Base-by-base conservation (phyloP, 208 protist genomes). In the Trypanosoma caninum region DNA sequence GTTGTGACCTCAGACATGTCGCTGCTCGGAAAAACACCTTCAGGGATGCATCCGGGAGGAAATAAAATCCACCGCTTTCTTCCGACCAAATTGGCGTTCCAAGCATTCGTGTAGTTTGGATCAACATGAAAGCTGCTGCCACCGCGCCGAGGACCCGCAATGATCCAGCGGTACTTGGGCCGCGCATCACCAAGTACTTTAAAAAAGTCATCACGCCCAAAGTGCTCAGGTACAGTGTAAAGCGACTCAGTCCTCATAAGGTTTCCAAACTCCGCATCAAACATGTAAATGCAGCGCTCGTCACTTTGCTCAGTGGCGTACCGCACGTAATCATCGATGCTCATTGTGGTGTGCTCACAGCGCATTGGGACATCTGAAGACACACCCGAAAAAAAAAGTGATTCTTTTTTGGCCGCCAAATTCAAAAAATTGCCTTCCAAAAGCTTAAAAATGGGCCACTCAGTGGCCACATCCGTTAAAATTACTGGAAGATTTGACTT, bases 261-360 rank as follows among this genome's bases (percentile, higher is more conserved):
- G 22, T 27, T 69, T 42, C 77, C 82, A 44, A 92, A 96, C 62
- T 96, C 82, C 10, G 84, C 70, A 67, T 96, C 89, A 63, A 96
- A 96, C 72, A 96, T 83, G 75, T 96, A 96, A 56, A 91, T 91
- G 10, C 87, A 87, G n/a, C 87, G 81, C 63, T 96, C 89, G 60
- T 94, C 89, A 7, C 61, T 68, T 59, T 92, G 84, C 56, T 84
- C 73, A 33, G 44, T 71, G 0, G 86, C 84, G 67, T 96, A 96
- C 31, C 45, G 74, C 22, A 92, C 83, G 57, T 93, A 96, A 69
- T 96, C 87, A 23, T 60, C 70, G n/a, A 93, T 59, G 44, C 59
- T 82, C 87, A 96, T 91, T 48, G 61, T 82, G 4, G 89, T 92
- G 74, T 89, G 75, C 71, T 95, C 89, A 74, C 89, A 95, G 25